These are phyloP conservation scores for Vanderwaltozyma yarrowii DNA, from an alignment of 805 yeast species.

Conservation along the genomic window DNA sequence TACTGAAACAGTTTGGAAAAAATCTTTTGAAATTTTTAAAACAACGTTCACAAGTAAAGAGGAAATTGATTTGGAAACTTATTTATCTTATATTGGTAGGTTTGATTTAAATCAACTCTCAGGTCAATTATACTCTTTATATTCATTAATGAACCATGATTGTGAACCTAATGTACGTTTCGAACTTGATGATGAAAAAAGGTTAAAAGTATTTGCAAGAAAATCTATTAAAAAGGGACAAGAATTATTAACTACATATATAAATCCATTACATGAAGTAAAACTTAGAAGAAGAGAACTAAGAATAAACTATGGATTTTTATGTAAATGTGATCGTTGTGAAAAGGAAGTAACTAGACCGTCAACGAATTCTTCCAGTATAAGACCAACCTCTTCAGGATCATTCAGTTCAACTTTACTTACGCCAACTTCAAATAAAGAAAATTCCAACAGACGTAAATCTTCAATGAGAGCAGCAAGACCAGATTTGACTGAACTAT, in stretches of 20 bases:
- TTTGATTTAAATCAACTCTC: slow-evolving; percentile 67
- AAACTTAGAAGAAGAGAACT: slow-evolving; percentile 55
- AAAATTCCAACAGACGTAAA: slow-evolving; percentile 14
- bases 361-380: not conserved
- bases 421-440: not conserved
- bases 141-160: slow-evolving; percentile 66
- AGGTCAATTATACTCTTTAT: slow-evolving; percentile 48
- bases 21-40: slow-evolving; percentile 43
- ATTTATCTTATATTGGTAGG: slow-evolving; percentile 53
- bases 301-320: slow-evolving; percentile 71
- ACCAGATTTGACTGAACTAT: slow-evolving; percentile 39
- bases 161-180: slow-evolving; percentile 65
- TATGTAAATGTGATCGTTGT: slow-evolving; percentile 60
- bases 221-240: slow-evolving; percentile 51
- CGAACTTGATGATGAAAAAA: slow-evolving; percentile 36
- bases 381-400: too few species aligned
- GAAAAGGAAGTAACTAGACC: slow-evolving; percentile 35
- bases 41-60: slow-evolving; percentile 34
- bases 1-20: slow-evolving; percentile 39
- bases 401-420: too few species aligned
- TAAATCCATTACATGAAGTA: slow-evolving; percentile 53
- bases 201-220: slow-evolving; percentile 51
- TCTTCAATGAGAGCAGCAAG: slow-evolving; percentile 26
- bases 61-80: slow-evolving; percentile 42
- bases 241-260: slow-evolving; percentile 61